Evolutionary conservation across 257 asterid genomes (phyloP).

Genomic region (Ocimum tenuiflorum): DNA sequence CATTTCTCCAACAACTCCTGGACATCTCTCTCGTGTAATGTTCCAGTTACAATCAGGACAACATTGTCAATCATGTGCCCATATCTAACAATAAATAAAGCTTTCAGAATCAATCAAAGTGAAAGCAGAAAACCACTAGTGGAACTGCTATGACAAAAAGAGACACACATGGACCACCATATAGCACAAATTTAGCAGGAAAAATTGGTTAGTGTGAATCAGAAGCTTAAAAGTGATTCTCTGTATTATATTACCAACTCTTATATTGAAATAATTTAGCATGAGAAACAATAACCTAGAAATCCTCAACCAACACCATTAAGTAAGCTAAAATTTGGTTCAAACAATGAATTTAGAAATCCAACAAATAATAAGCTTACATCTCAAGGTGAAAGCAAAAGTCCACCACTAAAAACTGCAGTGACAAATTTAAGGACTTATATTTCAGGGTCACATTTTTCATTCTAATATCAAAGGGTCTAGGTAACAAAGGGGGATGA

Average conservation of each 20-base stretch:
- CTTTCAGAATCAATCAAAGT: neutral
- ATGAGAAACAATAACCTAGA: neutral
- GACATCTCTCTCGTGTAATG: slow-evolving; percentile 87
- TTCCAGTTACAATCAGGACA: slow-evolving; percentile 85
- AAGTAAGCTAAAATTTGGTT: neutral
- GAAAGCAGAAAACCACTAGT: neutral
- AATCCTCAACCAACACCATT: neutral
- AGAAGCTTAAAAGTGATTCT: neutral
- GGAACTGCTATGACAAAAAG: neutral
- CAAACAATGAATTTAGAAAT: neutral
- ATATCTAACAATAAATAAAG: slow-evolving; percentile 39
- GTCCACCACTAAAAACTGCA: no score
- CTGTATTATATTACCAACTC: neutral
- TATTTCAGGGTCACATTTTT: no score
- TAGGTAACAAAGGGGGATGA: no score
- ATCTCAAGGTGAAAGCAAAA: no score
- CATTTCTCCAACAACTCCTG: slow-evolving; percentile 92
- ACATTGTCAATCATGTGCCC: slow-evolving; percentile 96
- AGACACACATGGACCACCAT: neutral
- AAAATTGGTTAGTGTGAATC: neutral
- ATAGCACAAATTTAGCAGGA: neutral
- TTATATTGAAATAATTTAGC: neutral
- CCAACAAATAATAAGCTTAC: neutral
- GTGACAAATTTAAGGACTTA: no score
- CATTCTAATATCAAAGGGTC: no score